phyloP scores from a whole-genome alignment of 2,329 filamentous ascomycete genomes.

The Keithomyces neogunnii region DNA sequence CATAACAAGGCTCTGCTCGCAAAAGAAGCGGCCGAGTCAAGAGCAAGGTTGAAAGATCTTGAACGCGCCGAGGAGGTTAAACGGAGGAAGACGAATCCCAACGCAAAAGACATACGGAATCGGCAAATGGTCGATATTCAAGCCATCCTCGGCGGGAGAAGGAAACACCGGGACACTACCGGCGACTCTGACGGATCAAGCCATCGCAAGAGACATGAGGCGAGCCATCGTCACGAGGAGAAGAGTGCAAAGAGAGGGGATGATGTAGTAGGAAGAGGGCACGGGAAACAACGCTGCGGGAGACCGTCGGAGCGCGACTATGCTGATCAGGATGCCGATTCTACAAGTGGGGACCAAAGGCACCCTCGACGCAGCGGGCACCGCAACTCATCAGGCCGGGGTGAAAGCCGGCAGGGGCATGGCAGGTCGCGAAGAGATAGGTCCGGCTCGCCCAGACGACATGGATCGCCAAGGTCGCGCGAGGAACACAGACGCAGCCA shows the following conservation, averaged over 20 bases:
- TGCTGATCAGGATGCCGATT: slow-evolving; percentile 3
- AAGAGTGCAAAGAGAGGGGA: not conserved
- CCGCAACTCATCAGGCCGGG: not conserved
- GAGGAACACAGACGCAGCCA: slow-evolving; percentile 20
- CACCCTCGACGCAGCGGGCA: not conserved
- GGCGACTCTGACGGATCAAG: not conserved
- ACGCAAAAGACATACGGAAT: slow-evolving; percentile 41
- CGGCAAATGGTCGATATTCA: slow-evolving; percentile 54
- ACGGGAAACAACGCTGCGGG: slow-evolving; percentile 12
- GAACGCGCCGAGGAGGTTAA: slow-evolving; percentile 38
- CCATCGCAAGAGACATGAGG: slow-evolving; percentile 13
- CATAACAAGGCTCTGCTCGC: slow-evolving; percentile 84
- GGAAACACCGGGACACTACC: slow-evolving; percentile 15
- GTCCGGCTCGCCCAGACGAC: slow-evolving; percentile 17
- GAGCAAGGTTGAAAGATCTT: slow-evolving; percentile 57
- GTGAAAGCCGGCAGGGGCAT: slow-evolving; percentile 2
- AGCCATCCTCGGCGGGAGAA: slow-evolving; percentile 44
- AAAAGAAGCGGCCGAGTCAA: slow-evolving; percentile 74
- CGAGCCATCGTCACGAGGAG: not conserved
- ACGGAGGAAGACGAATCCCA: slow-evolving; percentile 34
- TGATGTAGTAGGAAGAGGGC: not conserved
- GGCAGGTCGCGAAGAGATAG: slow-evolving; percentile 11
- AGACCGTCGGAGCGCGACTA: slow-evolving; percentile 16
- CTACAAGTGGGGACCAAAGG: slow-evolving; percentile 6
- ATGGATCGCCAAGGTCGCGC: slow-evolving; percentile 23